phyloP scores from a whole-genome alignment of 2,329 filamentous ascomycete species.

The Alternaria brassicae region DNA sequence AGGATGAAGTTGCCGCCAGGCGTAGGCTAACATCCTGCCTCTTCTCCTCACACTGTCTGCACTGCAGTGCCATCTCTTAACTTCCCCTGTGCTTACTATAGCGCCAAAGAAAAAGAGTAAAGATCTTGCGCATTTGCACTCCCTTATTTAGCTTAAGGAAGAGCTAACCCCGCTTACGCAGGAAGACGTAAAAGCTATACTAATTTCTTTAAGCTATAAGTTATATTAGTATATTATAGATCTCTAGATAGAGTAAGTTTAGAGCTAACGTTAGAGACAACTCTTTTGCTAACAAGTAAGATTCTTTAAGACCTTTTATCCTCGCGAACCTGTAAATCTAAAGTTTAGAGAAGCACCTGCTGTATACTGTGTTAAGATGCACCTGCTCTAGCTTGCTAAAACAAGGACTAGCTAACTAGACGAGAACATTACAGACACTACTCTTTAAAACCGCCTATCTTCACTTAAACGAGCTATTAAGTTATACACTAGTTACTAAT shows the following conservation, averaged over 20 bases:
- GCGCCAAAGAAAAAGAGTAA: background rate
- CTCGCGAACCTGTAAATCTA: background rate
- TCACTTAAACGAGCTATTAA: conserved; percentile 16
- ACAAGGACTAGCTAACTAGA: conserved; percentile 11
- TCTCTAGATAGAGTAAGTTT: background rate
- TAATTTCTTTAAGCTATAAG: conserved; percentile 7
- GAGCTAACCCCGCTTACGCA: background rate
- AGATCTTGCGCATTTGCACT: conserved; percentile 1
- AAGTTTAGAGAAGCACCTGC: background rate
- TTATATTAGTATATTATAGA: background rate
- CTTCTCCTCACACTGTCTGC: no score
- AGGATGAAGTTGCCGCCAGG: no score
- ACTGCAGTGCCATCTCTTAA: background rate
- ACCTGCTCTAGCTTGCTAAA: conserved; percentile 11
- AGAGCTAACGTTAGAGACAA: background rate
- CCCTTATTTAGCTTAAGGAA: conserved; percentile 3
- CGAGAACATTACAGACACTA: conserved; percentile 15
- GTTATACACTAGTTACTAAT: conserved; percentile 9
- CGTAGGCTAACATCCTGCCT: background rate
- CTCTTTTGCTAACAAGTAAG: background rate
- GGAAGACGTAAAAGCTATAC: background rate
- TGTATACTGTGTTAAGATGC: conserved; percentile 6
- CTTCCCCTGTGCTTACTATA: background rate
- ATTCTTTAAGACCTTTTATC: background rate
- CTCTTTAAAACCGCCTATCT: conserved; percentile 7